A percentile compares a stretch with the other conserved stretches of the same genome.
phyloP scores from a whole-genome alignment of 108 stramenopile species.

The Epipyxis sp. region DNA sequence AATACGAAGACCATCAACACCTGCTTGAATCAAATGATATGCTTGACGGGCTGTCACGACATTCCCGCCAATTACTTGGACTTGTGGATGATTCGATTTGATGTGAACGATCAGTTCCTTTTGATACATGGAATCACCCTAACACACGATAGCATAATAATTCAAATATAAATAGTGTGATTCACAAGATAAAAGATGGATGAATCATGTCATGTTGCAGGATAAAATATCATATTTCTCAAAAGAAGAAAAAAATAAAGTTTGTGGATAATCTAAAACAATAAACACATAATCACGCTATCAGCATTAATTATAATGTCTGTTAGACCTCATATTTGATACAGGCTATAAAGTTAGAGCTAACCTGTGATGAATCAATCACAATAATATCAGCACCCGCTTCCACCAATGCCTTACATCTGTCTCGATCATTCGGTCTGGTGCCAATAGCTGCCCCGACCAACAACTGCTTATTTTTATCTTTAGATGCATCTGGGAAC shows the following conservation, averaged over 20 bases:
- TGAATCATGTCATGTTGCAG: too few species aligned
- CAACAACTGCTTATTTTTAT: slow-evolving; percentile 86
- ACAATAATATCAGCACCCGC: slow-evolving; percentile 99
- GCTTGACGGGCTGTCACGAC: slow-evolving; percentile 96
- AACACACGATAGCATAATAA: too few species aligned
- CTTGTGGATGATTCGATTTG: slow-evolving; percentile 70
- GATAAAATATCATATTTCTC: too few species aligned
- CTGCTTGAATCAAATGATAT: slow-evolving; percentile 90
- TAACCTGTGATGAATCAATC: slow-evolving; percentile 97
- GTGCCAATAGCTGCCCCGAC: slow-evolving; percentile 98
- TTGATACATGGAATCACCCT: slow-evolving; percentile 98
- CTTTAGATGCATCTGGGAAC: slow-evolving; percentile 89
- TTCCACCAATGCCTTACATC: slow-evolving; percentile 75
- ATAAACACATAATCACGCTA: too few species aligned
- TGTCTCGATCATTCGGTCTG: slow-evolving; percentile 88
- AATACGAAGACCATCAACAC: slow-evolving; percentile 98
- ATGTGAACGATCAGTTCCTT: slow-evolving; percentile 90
- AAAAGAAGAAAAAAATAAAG: too few species aligned
- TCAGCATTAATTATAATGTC: too few species aligned
- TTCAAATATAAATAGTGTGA: too few species aligned
- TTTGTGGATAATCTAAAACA: too few species aligned
- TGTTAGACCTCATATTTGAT: too few species aligned
- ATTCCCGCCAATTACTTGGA: slow-evolving; percentile 98
- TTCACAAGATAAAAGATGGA: too few species aligned
- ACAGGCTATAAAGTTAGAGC: too few species aligned